phyloP scores from a whole-genome alignment of 257 asterid genomes.

The Paulownia fortunei region DNA sequence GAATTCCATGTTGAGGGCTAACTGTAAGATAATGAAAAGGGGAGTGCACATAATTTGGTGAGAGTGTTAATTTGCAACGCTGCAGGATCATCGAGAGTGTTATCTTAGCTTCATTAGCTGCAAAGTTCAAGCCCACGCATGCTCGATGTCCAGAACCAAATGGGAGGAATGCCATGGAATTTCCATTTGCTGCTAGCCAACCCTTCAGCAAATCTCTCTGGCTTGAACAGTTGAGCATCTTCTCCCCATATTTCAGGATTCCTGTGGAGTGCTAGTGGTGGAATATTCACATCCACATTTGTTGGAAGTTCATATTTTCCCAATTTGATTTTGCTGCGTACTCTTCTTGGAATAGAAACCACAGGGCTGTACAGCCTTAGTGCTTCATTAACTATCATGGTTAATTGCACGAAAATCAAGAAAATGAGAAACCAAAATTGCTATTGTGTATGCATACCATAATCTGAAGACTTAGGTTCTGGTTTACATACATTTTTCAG shows the following conservation, averaged over 20 bases:
- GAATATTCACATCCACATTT: neutral
- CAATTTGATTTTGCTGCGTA: neutral
- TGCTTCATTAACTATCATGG: conserved; percentile 13
- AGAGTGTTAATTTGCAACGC: neutral
- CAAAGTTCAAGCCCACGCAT: neutral
- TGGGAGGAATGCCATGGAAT: conserved; percentile 1
- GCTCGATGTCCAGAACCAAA: neutral
- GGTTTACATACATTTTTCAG: conserved; percentile 32
- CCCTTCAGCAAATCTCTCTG: conserved; percentile 25
- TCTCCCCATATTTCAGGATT: conserved; percentile 27
- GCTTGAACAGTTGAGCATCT: conserved; percentile 15
- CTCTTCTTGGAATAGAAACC: neutral
- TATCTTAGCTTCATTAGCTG: neutral
- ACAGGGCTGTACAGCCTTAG: conserved; percentile 24
- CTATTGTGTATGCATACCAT: neutral
- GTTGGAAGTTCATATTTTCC: conserved; percentile 24
- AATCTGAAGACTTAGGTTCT: too few relatives aligned
- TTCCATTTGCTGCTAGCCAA: conserved; percentile 15
- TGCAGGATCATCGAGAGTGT: neutral
- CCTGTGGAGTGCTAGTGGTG: conserved; percentile 13
- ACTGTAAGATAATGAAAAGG: conserved; percentile 37
- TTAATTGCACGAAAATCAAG: neutral
- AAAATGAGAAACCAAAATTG: neutral
- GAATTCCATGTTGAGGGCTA: conserved; percentile 41
- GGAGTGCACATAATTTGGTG: conserved; percentile 43